These are phyloP conservation scores for Xylaria curta DNA, from an alignment of 495 filamentous ascomycete genomes.

Conservation along the genomic window DNA sequence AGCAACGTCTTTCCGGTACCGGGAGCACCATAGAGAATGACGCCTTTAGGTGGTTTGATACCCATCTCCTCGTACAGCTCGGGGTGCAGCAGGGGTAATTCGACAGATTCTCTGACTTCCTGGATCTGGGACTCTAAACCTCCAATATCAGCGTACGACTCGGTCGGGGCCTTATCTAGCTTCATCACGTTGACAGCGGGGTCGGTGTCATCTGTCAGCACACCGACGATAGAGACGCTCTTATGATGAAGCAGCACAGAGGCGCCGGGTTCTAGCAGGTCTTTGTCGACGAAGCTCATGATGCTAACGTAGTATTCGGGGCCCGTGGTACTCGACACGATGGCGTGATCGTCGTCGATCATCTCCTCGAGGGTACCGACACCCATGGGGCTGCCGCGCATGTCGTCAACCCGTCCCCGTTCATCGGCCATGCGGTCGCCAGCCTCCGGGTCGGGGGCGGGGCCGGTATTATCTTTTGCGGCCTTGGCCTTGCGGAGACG, in stretches of 20 bases:
- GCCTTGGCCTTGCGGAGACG: constrained; percentile 90
- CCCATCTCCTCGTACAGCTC: constrained; percentile 99
- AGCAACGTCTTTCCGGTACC: constrained; percentile 98
- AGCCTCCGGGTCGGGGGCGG: constrained; percentile 66
- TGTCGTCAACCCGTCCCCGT: constrained; percentile 94
- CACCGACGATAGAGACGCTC: constrained; percentile 95
- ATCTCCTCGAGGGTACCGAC: constrained; percentile 98
- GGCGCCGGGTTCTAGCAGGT: constrained; percentile 93
- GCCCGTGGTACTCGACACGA: constrained; percentile 95
- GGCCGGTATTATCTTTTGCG: constrained; percentile 67
- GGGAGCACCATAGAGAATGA: constrained; percentile 97
- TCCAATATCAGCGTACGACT: constrained; percentile 98
- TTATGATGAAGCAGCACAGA: constrained; percentile 98
- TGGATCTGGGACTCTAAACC: constrained; percentile 95
- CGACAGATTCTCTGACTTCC: constrained; percentile 95
- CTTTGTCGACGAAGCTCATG: constrained; percentile 99
- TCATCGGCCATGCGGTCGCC: constrained; percentile 91
- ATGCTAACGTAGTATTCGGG: constrained; percentile 99
- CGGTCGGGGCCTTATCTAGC: constrained; percentile 97
- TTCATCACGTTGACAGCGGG: constrained; percentile 99
- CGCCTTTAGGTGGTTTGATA: constrained; percentile 99
- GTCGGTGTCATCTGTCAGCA: constrained; percentile 95
- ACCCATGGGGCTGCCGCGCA: constrained; percentile 98
- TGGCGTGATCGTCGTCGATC: constrained; percentile 99
- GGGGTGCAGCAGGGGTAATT: constrained; percentile 92